Evolutionary conservation across 768 basidiomycete species (phyloP), one percentile per base, ranked within the genome.

Genomic region (Lepiota venenata): DNA sequence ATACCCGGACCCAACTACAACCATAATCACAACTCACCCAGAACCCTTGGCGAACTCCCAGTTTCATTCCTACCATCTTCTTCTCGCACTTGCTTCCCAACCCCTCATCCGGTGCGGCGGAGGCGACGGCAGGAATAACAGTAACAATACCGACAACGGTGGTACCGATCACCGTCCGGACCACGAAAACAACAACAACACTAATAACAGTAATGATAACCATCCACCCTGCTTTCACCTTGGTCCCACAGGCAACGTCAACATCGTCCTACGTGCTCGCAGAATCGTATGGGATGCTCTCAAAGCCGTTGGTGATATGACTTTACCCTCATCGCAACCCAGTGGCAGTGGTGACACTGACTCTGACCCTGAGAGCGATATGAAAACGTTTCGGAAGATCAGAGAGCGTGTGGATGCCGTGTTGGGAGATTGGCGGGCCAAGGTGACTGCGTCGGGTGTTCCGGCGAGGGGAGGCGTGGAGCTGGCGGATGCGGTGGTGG

Each of bases 221-320:
- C 4, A 32, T 0, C 39, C 27, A 1, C 42, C 41, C 15, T 25
- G 42, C 29, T 27, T 39, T 1, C 32, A 47, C 11, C 39, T 55
- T 1, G 53, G 53, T 22, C 53, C 53, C 14, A 55, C 46, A 6
- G 53, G 53, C 15, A 55, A 55, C 16, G n/a, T 55, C 4, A 55
- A 55, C 15, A 15, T 22, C 9, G 39, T 55, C 14, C 16, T 55
- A 10, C 29, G 39, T 9, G 53, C 53, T 20, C 22, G 53, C 11
- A 41, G 37, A 14, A 15, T 55, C 14, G 10, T 55, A 15, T 37
- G 47, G 47, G 20, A 42, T 12, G 40, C 27, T 11, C n/a, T 55
- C 3, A 22, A 22, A 11, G 46, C 14, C 11, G 9, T 54, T 14
- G 45, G 52, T n/a, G 29, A 20, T 15, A 10, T 52, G 10, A 32